phyloP scores from a whole-genome alignment of 2,329 filamentous ascomycete species.

The Emmonsiellopsis sp. region DNA sequence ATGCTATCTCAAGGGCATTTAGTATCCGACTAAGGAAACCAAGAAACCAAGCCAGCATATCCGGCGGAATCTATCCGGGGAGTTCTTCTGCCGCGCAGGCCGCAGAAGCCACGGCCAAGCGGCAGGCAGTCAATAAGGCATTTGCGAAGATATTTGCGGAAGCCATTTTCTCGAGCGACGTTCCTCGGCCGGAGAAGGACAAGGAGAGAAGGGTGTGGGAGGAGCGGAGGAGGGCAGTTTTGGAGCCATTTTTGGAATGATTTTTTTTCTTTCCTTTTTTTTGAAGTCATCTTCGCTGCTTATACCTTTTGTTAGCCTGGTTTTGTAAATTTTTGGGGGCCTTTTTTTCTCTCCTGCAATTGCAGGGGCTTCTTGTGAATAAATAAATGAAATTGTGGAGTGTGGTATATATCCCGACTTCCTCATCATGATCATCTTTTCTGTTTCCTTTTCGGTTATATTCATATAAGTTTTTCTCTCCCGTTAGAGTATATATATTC shows the following conservation, averaged over 20 bases:
- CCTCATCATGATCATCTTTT: too few relatives aligned
- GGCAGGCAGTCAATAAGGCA: conserved; percentile 50
- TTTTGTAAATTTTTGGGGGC: too few relatives aligned
- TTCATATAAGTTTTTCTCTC: too few relatives aligned
- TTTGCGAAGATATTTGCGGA: conserved; percentile 58
- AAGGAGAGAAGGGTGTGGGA: conserved; percentile 53
- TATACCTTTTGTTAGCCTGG: too few relatives aligned
- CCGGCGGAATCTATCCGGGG: conserved; percentile 4
- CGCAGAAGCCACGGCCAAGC: conserved; percentile 40
- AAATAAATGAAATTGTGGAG: too few relatives aligned
- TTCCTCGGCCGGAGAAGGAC: conserved; percentile 35
- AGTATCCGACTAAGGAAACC: conserved; percentile 6
- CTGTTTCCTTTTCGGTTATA: too few relatives aligned
- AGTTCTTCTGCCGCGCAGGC: conserved; percentile 17
- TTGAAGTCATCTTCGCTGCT: background rate
- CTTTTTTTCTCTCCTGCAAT: too few relatives aligned
- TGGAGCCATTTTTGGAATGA: conserved; percentile 58
- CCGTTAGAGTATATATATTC: too few relatives aligned
- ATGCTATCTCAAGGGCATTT: conserved; percentile 6
- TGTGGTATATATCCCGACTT: too few relatives aligned
- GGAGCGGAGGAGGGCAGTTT: conserved; percentile 55
- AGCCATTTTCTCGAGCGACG: conserved; percentile 49
- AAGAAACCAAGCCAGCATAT: conserved; percentile 1
- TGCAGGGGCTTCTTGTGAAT: background rate
- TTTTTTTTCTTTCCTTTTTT: background rate